A percentile compares a stretch with the other conserved stretches of the same genome.
phyloP scores from a whole-genome alignment of 2,329 filamentous ascomycete genomes.

The Berkeleyomyces rouxiae region DNA sequence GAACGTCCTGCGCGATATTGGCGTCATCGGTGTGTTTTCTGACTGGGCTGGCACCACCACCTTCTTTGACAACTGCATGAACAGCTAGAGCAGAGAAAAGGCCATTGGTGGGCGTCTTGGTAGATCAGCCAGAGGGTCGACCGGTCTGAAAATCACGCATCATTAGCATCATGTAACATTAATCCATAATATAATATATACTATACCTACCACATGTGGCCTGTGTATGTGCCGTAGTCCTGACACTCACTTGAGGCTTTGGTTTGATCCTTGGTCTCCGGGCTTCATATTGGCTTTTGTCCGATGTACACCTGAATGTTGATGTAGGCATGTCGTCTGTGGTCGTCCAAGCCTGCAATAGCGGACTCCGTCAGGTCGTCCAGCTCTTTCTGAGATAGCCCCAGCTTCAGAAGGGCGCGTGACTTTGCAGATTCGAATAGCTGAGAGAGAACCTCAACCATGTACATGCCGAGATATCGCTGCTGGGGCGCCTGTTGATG shows the following conservation, averaged over 20 bases:
- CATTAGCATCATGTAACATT: neutral
- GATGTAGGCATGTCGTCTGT: slow-evolving; percentile 26
- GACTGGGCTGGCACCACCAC: slow-evolving; percentile 55
- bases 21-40: slow-evolving; percentile 44
- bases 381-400: slow-evolving; percentile 19
- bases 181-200: neutral
- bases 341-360: slow-evolving; percentile 22
- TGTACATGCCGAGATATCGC: slow-evolving; percentile 28
- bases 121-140: neutral
- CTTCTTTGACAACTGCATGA: slow-evolving; percentile 58
- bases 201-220: neutral
- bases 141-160: too few species aligned
- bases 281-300: slow-evolving; percentile 22
- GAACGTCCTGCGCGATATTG: slow-evolving; percentile 46
- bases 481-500: slow-evolving; percentile 14
- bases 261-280: neutral
- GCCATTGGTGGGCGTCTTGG: neutral
- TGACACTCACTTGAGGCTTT: too few species aligned
- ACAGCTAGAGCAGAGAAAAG: slow-evolving; percentile 16
- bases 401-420: slow-evolving; percentile 25
- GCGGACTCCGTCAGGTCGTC: slow-evolving; percentile 18
- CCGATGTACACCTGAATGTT: slow-evolving; percentile 28
- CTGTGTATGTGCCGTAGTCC: too few species aligned
- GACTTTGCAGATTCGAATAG: slow-evolving; percentile 26
- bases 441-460: slow-evolving; percentile 26